Conservation (phyloP, 31 red algal genomes). For the Bonnemaisonia californica region DNA sequence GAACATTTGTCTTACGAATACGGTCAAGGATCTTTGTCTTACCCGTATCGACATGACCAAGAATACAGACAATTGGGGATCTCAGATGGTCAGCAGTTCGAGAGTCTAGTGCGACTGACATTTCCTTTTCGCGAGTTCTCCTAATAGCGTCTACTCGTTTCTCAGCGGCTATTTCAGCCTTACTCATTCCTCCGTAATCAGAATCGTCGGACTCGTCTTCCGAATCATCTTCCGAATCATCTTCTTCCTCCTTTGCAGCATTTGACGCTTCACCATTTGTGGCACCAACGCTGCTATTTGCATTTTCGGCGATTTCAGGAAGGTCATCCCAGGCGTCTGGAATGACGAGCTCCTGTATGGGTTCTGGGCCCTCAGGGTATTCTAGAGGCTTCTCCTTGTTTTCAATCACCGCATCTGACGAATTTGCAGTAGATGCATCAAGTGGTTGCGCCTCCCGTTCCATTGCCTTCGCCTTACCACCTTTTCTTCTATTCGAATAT, state of each 20-base stretch:
- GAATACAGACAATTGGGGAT: conserved; percentile 94
- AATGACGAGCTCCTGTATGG: conserved; percentile 51
- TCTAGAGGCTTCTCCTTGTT: not conserved
- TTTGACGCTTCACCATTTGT: not conserved
- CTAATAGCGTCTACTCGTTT: conserved; percentile 50
- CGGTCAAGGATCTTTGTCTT: conserved; percentile 99
- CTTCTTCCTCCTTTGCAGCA: conserved; percentile 12
- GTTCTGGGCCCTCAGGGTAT: conserved; percentile 5
- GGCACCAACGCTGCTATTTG: not conserved
- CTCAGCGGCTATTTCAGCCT: conserved; percentile 67
- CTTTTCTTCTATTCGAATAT: conserved; percentile 53
- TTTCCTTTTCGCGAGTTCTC: conserved; percentile 36
- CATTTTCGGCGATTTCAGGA: conserved; percentile 34
- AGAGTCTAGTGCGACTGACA: conserved; percentile 26
- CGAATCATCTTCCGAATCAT: conserved; percentile 36
- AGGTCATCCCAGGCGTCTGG: conserved; percentile 67
- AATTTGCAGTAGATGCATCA: not conserved
- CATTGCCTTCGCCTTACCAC: not conserved
- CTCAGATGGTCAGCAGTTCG: conserved; percentile 77
- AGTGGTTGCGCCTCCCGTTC: not conserved
- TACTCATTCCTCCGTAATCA: conserved; percentile 63
- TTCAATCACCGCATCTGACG: conserved; percentile 3
- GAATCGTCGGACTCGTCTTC: conserved; percentile 41
- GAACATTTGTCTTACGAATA: conserved; percentile 96
- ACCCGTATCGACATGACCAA: conserved; percentile 99